Evolutionary conservation across 805 yeast genomes (phyloP).

Genomic region (Clavispora vitiphila): DNA sequence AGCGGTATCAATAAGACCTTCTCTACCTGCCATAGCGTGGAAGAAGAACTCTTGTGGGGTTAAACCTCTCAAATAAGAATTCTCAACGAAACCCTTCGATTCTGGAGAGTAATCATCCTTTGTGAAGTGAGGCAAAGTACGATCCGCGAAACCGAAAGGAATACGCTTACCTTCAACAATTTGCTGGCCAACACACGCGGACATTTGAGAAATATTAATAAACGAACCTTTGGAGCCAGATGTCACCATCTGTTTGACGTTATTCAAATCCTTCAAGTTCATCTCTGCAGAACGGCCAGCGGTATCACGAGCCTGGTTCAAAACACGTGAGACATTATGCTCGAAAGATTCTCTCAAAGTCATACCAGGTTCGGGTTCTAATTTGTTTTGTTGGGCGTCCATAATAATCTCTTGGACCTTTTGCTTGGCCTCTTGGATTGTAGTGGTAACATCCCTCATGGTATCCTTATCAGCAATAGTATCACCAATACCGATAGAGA

Average conservation of each 20-base stretch:
- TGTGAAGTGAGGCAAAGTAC: constrained; percentile 96
- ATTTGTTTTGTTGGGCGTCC: constrained; percentile 83
- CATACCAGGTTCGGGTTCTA: constrained; percentile 99
- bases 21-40: constrained; percentile 99
- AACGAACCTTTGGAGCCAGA: constrained; percentile 99
- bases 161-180: constrained; percentile 99
- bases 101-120: constrained; percentile 98
- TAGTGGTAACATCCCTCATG: constrained; percentile 88
- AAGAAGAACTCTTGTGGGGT: constrained; percentile 95
- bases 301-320: constrained; percentile 97
- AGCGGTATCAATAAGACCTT: constrained; percentile 98
- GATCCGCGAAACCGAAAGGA: constrained; percentile 93
- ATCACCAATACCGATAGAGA: constrained; percentile 99
- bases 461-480: constrained; percentile 98
- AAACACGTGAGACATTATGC: constrained; percentile 89
- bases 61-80: constrained; percentile 90
- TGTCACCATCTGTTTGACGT: constrained; percentile 98
- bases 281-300: constrained; percentile 99
- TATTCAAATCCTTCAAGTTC: constrained; percentile 87
- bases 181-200: constrained; percentile 99
- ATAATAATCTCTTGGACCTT: constrained; percentile 91
- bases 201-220: constrained; percentile 98
- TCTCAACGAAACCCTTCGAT: constrained; percentile 95
- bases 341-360: constrained; percentile 97
- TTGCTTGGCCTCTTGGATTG: constrained; percentile 87